Percentiles rank a stretch among this genome's conserved stretches.
phyloP scores from a whole-genome alignment of 495 filamentous ascomycete species.

The Xylaria cubensis region DNA sequence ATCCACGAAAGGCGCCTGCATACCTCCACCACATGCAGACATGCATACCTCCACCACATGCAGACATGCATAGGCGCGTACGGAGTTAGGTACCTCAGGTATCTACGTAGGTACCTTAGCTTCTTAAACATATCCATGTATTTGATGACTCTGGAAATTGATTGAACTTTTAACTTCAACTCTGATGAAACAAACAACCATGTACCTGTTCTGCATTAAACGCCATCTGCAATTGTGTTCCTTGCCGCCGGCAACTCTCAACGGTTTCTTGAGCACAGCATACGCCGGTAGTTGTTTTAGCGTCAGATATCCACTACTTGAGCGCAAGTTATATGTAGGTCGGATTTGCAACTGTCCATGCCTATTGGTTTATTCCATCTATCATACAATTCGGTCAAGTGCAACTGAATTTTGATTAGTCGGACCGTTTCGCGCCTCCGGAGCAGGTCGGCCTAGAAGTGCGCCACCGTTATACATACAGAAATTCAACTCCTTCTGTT shows the following conservation, averaged over 20 bases:
- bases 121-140: not conserved
- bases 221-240: not conserved
- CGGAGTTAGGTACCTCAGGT: not conserved
- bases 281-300: constrained; percentile 24
- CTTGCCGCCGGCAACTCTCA: constrained; percentile 12
- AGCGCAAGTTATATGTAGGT: not conserved
- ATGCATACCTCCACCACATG: not conserved
- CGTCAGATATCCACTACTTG: constrained; percentile 8
- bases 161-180: not conserved
- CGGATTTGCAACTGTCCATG: not conserved
- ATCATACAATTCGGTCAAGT: not conserved
- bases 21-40: not conserved
- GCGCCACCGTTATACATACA: not conserved
- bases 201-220: not conserved
- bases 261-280: constrained; percentile 10
- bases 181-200: not conserved
- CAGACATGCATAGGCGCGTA: not conserved
- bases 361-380: constrained; percentile 2
- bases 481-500: constrained; percentile 9
- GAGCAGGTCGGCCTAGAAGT: not conserved
- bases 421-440: constrained; percentile 3
- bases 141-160: not conserved
- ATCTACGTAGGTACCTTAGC: not conserved
- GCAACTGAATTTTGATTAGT: constrained; percentile 10
- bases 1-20: constrained; percentile 6